A percentile compares a stretch with the other conserved stretches of the same genome.
Conservation (phyloP, 1,284 basidiomycete species). For the Naganishia cerealis region DNA sequence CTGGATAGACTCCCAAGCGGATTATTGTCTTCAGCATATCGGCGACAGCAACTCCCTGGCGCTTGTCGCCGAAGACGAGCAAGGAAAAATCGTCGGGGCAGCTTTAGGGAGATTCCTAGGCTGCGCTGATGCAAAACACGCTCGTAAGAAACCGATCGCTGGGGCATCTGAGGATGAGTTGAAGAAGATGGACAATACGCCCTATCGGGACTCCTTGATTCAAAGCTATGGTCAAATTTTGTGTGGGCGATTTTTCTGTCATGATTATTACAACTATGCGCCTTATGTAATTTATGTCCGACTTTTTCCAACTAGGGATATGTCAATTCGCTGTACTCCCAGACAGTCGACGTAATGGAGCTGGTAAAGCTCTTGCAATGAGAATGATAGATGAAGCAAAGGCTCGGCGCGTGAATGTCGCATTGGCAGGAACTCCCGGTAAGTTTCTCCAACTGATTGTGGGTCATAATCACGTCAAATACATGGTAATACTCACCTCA, state of each 20-base stretch:
- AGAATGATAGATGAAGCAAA: not conserved
- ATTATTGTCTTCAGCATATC: constrained; percentile 14
- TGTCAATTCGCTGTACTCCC: constrained; percentile 3
- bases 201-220: constrained; percentile 2
- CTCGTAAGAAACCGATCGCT: not conserved
- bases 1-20: constrained; percentile 11
- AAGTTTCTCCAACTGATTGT: not conserved
- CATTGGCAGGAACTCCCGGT: constrained; percentile 12
- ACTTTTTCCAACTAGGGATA: not conserved
- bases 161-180: not conserved
- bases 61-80: not conserved
- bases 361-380: not conserved
- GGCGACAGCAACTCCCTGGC: constrained; percentile 4
- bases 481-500: not conserved
- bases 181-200: constrained; percentile 1
- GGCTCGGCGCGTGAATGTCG: constrained; percentile 7
- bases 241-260: not conserved
- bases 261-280: not conserved
- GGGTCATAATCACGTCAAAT: not conserved
- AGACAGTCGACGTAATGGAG: not conserved
- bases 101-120: constrained; percentile 1
- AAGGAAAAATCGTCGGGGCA: not conserved
- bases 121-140: not conserved
- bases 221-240: constrained; percentile 4
- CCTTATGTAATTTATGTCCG: too few relatives aligned